A percentile compares a stretch with the other conserved stretches of the same genome.
Evolutionary conservation across 352 stramenopile genomes (phyloP).

Genomic region (Pythium chondricola): DNA sequence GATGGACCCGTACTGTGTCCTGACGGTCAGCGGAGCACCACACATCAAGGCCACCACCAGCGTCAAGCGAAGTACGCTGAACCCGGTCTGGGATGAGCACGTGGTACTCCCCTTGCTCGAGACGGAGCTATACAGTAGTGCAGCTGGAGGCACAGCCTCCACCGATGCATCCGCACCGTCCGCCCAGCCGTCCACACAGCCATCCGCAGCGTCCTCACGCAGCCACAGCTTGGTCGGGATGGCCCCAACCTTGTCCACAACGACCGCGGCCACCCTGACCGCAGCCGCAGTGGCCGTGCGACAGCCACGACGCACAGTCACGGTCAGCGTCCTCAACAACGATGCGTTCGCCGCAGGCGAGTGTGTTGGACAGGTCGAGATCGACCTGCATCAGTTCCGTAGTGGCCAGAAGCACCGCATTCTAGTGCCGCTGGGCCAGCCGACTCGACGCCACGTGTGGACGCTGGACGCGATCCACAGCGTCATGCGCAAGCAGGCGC

Average conservation of each 20-base stretch:
- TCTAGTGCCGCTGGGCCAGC: slow-evolving; percentile 38
- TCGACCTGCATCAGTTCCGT: slow-evolving; percentile 38
- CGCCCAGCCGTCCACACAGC: background rate
- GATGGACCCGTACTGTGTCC: slow-evolving; percentile 48
- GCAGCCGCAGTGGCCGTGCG: background rate
- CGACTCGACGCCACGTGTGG: slow-evolving; percentile 44
- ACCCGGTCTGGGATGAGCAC: slow-evolving; percentile 30
- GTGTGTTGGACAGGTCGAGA: slow-evolving; percentile 42
- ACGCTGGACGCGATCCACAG: slow-evolving; percentile 39
- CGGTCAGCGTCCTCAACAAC: slow-evolving; percentile 48
- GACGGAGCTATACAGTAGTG: slow-evolving; percentile 20
- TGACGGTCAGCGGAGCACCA: slow-evolving; percentile 23
- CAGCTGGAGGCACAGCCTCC: too few relatives aligned
- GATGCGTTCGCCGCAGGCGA: slow-evolving; percentile 45
- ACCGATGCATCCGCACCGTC: background rate
- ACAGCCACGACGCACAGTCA: slow-evolving; percentile 25
- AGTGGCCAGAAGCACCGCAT: slow-evolving; percentile 24
- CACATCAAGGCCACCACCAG: slow-evolving; percentile 33
- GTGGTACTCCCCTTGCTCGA: slow-evolving; percentile 24
- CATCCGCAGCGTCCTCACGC: slow-evolving; percentile 12
- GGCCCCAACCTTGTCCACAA: background rate
- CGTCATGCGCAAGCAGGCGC: slow-evolving; percentile 38
- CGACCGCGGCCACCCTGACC: background rate
- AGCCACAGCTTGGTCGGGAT: background rate
- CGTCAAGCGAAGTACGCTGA: slow-evolving; percentile 27